Base-by-base conservation (phyloP, 768 basidiomycete species). In the Trametes gibbosa region DNA sequence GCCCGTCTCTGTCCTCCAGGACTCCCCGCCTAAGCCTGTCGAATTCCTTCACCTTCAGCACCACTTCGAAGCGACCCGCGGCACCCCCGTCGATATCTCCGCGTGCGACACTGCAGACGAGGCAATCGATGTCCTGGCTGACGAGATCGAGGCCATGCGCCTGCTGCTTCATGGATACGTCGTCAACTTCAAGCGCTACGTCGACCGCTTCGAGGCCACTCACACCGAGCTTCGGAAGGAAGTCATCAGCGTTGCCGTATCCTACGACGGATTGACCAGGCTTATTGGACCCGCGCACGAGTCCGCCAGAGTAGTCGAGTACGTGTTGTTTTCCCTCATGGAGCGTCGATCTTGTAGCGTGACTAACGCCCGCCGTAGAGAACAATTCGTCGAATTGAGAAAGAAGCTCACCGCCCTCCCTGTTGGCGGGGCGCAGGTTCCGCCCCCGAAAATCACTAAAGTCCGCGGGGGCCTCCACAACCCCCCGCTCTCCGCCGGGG, bases 31-130 rank as follows among this genome's bases (percentile, higher is more conserved):
- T 4, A 52, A 41, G 17, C 61, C 61, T 17, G 25, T 14, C 51
- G 51, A 61, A 13, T 53, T 52, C 41, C 41, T 60, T 39, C 40
- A 60, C 49, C 57, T 63, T 23, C 56, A 63, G 43, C 63, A 58
- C 35, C 27, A 57, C 52, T 59, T 53, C 41, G 32, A 21, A 6
- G 23, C 24, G 8, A 27, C 23, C 2, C 24, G 35, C 12, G 51
- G 41, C 0, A 23, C 40, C 4, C 25, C 40, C 41, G 14, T 40
- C 34, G 53, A 61, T 35, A 41, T 55, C 43, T 21, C 51, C 5
- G 13, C 32, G 17, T 58, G 43, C 47, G 40, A 42, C 37, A 64
- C 29, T 29, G 53, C 60, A 2, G 59, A 64, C 51, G 56, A 58
- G 21, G 54, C 56, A 5, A 49, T 61, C 41, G 56, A 61, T 53